Evolutionary conservation across 257 asterid species (phyloP).

Genomic region (Capsicum baccatum): DNA sequence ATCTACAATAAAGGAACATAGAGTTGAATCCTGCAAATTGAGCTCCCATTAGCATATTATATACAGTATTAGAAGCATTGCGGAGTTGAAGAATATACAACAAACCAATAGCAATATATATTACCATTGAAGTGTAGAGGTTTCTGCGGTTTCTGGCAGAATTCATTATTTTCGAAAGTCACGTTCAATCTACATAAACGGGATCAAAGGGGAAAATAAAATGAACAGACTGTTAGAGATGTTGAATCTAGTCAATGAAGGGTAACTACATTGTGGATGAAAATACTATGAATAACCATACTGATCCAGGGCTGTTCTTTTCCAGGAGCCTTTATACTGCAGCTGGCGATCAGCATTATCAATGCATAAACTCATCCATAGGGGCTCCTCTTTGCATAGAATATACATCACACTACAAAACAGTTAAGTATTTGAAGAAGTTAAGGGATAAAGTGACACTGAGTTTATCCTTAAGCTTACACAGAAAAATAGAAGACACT

Average conservation of each 20-base stretch:
- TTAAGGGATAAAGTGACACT: neutral
- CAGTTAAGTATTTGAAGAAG: constrained; percentile 21
- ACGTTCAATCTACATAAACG: constrained; percentile 60
- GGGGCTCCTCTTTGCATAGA: constrained; percentile 95
- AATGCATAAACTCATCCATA: constrained; percentile 88
- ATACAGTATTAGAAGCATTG: constrained; percentile 32
- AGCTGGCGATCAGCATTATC: constrained; percentile 66
- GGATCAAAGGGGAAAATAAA: constrained; percentile 31
- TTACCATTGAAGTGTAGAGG: constrained; percentile 77
- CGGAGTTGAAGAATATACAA: constrained; percentile 6
- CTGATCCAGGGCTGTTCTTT: constrained; percentile 93
- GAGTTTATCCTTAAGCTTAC: constrained; percentile 13
- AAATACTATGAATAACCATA: constrained; percentile 41
- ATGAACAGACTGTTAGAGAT: constrained; percentile 33
- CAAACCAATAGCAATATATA: constrained; percentile 22
- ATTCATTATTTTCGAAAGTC: constrained; percentile 47
- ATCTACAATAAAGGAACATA: constrained; percentile 78
- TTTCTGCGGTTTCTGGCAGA: constrained; percentile 43
- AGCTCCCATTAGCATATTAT: constrained; percentile 37
- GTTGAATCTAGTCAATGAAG: constrained; percentile 31
- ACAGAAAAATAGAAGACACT: neutral
- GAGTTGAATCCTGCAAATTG: constrained; percentile 79
- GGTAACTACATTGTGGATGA: neutral
- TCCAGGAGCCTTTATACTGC: constrained; percentile 97
- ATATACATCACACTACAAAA: constrained; percentile 84